Evolutionary conservation across 768 basidiomycete species (phyloP).

Genomic region (Mycena metata): DNA sequence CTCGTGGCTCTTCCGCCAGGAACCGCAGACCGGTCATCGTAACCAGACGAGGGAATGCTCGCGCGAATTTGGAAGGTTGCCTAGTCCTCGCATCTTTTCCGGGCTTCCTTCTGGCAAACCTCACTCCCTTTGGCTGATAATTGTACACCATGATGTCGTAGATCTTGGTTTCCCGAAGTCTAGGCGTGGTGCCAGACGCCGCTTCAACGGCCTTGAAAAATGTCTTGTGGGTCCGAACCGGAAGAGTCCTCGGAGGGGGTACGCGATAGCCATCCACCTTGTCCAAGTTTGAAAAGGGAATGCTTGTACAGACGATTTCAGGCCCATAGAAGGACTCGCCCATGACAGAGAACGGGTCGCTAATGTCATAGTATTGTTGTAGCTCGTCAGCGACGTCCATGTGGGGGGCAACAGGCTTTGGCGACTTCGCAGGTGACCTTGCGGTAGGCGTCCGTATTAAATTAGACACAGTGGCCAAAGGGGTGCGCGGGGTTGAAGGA

Average conservation of each 20-base stretch:
- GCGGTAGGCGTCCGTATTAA: constrained; percentile 43
- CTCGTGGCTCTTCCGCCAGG: constrained; percentile 2
- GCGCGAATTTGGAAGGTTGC: neutral
- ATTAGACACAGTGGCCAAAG: constrained; percentile 42
- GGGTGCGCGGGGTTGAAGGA: constrained; percentile 39
- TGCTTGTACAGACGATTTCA: constrained; percentile 21
- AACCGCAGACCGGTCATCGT: constrained; percentile 16
- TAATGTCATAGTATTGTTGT: constrained; percentile 29
- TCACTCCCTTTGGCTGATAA: constrained; percentile 21
- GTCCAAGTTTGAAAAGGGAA: constrained; percentile 23
- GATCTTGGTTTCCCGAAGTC: constrained; percentile 27
- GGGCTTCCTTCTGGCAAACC: neutral
- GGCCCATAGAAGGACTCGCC: constrained; percentile 28
- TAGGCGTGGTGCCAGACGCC: constrained; percentile 25
- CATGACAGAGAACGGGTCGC: constrained; percentile 29
- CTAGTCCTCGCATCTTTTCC: neutral
- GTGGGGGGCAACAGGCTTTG: constrained; percentile 17
- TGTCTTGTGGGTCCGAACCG: constrained; percentile 20
- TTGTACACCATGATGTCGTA: constrained; percentile 38
- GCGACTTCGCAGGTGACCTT: constrained; percentile 33
- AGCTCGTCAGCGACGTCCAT: constrained; percentile 26
- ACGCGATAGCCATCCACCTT: constrained; percentile 15
- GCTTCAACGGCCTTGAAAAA: constrained; percentile 30
- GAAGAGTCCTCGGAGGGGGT: neutral
- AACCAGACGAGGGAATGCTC: neutral